Base-by-base conservation (phyloP, 2,329 filamentous ascomycete species). In the Aspergillus alliaceus region DNA sequence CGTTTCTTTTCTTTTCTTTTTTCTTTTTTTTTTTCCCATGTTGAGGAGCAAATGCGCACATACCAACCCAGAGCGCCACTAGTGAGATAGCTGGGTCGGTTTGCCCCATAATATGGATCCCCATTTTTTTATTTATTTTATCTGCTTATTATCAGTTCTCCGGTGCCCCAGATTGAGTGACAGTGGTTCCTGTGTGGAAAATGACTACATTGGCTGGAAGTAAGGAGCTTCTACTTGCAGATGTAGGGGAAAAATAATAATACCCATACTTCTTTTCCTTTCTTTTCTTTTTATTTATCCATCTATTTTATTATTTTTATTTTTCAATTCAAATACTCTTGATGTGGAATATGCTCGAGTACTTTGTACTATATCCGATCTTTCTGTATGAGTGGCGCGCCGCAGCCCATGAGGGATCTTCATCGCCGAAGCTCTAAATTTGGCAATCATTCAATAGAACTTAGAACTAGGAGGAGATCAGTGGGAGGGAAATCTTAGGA, bases 21-120 rank as follows among this genome's bases (percentile, higher is more conserved):
- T n/a, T n/a, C n/a, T n/a, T n/a, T n/a, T n/a, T n/a, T n/a, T n/a
- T n/a, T n/a, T n/a, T n/a, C n/a, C n/a, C n/a, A n/a, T n/a, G n/a
- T n/a, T 29, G 27, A n/a, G 27, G 22, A 20, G 22, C 27, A 64
- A 65, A 59, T 60, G 64, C 64, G 66, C 66, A 66, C 59, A 61
- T 64, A 60, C 60, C 64, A 56, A 56, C 42, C 24, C 27, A 34
- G 25, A 58, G 53, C 48, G 59, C 64, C 64, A 62, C 62, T 62
- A 62, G 58, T 59, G 54, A 58, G 58, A 62, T 59, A 52, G 53
- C 27, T 35, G 35, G 25, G 34, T 44, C 51, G n/a, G n/a, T 31
- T 29, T 46, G 35, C 27, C 37, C 37, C 51, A 46, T 53, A 32
- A 8, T 42, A 37, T 29, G 31, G 51, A 29, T n/a, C 39, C 39